A percentile compares a stretch with the other conserved stretches of the same genome.
phyloP scores from a whole-genome alignment of 441 rosid genomes.

The Aquilaria agallochum region DNA sequence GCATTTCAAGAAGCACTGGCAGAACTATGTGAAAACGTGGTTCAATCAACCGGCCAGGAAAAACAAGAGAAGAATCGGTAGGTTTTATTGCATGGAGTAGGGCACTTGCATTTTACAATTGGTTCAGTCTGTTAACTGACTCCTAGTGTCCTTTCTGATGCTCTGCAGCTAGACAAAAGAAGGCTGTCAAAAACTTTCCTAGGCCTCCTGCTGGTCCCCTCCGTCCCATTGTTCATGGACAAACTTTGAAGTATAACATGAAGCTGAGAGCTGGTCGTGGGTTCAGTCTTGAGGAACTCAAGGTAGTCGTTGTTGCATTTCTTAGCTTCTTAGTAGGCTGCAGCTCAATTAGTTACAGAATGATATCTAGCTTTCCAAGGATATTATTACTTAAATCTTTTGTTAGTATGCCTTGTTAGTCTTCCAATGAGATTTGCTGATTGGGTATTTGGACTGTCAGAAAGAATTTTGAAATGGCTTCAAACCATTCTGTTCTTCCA shows the following conservation, averaged over 20 bases:
- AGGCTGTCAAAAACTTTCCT: slow-evolving; percentile 78
- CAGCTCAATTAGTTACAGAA: not conserved
- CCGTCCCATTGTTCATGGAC: slow-evolving; percentile 72
- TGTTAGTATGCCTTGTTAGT: not conserved
- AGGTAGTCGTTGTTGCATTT: slow-evolving; percentile 12
- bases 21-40: slow-evolving; percentile 75
- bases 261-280: slow-evolving; percentile 75
- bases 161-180: slow-evolving; percentile 63
- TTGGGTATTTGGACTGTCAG: not conserved
- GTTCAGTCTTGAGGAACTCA: slow-evolving; percentile 72
- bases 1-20: slow-evolving; percentile 83
- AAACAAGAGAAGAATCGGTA: slow-evolving; percentile 60
- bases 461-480: no score
- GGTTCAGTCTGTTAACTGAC: not conserved
- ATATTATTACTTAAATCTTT: no score
- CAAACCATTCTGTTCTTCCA: slow-evolving; percentile 9
- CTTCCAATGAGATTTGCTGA: no score
- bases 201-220: slow-evolving; percentile 76
- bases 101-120: not conserved
- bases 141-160: not conserved
- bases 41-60: slow-evolving; percentile 80
- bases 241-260: slow-evolving; percentile 78
- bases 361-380: not conserved
- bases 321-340: not conserved
- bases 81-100: not conserved